Base-by-base conservation (phyloP, 495 filamentous ascomycete species). In the Podospora didyma region DNA sequence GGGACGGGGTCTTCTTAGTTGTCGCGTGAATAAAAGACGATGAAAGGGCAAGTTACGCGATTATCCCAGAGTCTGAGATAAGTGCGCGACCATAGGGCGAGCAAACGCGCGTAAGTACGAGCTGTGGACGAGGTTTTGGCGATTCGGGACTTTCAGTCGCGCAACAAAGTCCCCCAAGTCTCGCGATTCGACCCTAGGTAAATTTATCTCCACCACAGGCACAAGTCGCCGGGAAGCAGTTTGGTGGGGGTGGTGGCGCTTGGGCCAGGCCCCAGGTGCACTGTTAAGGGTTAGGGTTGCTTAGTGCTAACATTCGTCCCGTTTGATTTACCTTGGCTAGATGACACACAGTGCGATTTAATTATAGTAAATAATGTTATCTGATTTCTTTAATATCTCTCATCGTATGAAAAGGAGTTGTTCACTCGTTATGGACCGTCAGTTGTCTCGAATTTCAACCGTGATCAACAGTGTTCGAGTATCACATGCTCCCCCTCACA, bases 91-190 rank as follows among this genome's bases (percentile, higher is more conserved):
- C 49, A 50, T 44, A 48, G 16, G 51, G 34, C 24, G 42, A 28
- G 31, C 9, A 59, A 56, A 62, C 52, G 64, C 64, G 64, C 46
- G 62, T 59, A 16, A 34, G 57, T 44, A 57, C 17, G 34, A 46
- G 46, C 17, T 57, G 55, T 42, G 19, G 49, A 19, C 31, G 16
- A 28, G 7, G 44, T 41, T 41, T 47, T 42, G 24, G 45, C 7
- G 16, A 21, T 52, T 41, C 26, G 23, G 10, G 5, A 10, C 21
- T 34, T 9, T 56, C 47, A 49, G 45, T 57, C 54, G 59, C 53
- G 49, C 17, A 35, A 21, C 22, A 26, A 3, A 5, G 14, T 51
- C 17, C 19, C 23, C n/a, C 23, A 31, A 20, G 46, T 55, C 16
- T 53, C 59, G 59, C 59, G 59, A 61, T 49, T 31, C 26, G 21